Conservation (phyloP, 1,284 basidiomycete species). For the Phlebopus sp. region DNA sequence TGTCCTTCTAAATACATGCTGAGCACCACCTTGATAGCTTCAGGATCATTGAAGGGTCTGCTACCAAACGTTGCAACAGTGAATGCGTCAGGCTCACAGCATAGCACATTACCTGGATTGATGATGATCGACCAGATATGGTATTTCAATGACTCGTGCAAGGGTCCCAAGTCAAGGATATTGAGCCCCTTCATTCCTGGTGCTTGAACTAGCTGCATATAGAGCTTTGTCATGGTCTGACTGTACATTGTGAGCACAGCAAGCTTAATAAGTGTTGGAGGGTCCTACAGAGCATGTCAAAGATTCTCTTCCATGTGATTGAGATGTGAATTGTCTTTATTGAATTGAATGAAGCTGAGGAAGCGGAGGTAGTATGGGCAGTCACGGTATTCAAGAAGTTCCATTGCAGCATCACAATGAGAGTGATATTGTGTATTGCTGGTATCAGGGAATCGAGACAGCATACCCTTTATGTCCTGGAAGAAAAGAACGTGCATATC, state of each 20-base stretch:
- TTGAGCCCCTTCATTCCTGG: conserved; percentile 14
- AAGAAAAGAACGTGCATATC: conserved; percentile 29
- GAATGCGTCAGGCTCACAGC: conserved; percentile 19
- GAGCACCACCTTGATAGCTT: conserved; percentile 1
- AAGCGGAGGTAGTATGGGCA: conserved; percentile 18
- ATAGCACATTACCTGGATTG: conserved; percentile 20
- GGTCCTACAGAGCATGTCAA: conserved; percentile 22
- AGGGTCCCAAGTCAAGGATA: conserved; percentile 25
- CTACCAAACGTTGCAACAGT: conserved; percentile 11
- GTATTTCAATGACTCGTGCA: conserved; percentile 20
- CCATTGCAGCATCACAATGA: conserved; percentile 22
- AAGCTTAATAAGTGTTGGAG: conserved; percentile 25
- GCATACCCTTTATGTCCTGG: conserved; percentile 26
- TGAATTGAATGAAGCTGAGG: conserved; percentile 21
- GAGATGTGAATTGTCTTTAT: conserved; percentile 22
- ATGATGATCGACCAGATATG: conserved; percentile 22
- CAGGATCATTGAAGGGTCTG: conserved; percentile 3
- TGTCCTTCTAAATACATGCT: neutral
- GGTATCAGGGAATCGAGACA: conserved; percentile 24
- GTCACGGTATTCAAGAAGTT: conserved; percentile 15
- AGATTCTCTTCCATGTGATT: conserved; percentile 34
- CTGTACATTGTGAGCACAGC: conserved; percentile 31
- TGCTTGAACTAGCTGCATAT: conserved; percentile 26
- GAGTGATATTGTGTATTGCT: conserved; percentile 28
- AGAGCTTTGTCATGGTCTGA: conserved; percentile 30